Evolutionary conservation across 2,329 filamentous ascomycete genomes (phyloP).

Genomic region (Calonectria naviculata): DNA sequence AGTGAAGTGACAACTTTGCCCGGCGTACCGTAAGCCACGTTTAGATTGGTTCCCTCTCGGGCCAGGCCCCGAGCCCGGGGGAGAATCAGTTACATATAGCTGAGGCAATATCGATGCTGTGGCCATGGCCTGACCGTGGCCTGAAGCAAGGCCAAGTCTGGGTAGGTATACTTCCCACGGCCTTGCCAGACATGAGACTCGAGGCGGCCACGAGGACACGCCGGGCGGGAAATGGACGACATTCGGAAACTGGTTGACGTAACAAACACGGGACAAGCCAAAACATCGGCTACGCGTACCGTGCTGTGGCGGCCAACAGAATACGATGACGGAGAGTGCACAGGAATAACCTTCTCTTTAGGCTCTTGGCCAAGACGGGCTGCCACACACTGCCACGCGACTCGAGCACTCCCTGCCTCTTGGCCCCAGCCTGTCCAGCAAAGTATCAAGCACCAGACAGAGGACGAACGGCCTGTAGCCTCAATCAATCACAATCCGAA

Average conservation of each 20-base stretch:
- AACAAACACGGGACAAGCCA: conserved; percentile 2
- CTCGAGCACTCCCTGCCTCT: conserved; percentile 24
- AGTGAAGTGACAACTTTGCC: conserved; percentile 5
- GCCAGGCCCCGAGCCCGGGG: neutral
- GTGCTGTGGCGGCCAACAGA: neutral
- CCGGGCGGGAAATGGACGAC: neutral
- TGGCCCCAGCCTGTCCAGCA: neutral
- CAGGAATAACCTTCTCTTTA: conserved; percentile 10
- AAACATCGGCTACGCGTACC: conserved; percentile 3
- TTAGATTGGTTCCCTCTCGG: conserved; percentile 3
- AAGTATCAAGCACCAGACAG: neutral
- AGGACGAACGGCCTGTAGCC: neutral
- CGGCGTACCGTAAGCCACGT: neutral
- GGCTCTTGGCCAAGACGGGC: conserved; percentile 33
- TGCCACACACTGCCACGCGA: conserved; percentile 35
- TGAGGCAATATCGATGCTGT: neutral
- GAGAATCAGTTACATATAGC: neutral
- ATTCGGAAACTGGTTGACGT: neutral
- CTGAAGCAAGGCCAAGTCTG: neutral
- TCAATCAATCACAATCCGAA: conserved; percentile 8
- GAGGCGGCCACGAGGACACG: neutral
- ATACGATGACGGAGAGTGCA: neutral
- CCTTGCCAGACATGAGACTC: conserved; percentile 1
- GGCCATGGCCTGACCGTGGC: neutral
- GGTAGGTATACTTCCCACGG: neutral